Conservation (phyloP, 2,329 filamentous ascomycete genomes). For the Rutstroemia sp. region DNA sequence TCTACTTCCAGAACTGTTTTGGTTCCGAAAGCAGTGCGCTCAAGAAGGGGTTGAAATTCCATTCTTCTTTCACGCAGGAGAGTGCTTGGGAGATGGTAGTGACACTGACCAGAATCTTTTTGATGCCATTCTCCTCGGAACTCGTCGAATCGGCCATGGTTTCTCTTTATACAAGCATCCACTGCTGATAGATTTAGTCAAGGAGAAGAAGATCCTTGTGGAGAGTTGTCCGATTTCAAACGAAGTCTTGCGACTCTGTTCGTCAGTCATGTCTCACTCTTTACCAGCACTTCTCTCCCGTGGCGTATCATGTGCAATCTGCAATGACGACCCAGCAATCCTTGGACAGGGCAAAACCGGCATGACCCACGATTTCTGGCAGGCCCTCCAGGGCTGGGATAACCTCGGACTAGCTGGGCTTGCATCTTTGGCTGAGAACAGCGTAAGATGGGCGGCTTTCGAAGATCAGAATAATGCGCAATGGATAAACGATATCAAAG, state of each 20-base stretch:
- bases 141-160: slow-evolving; percentile 81
- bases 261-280: slow-evolving; percentile 69
- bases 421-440: slow-evolving; percentile 85
- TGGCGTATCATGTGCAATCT: slow-evolving; percentile 75
- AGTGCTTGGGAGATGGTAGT: slow-evolving; percentile 73
- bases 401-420: slow-evolving; percentile 84
- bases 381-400: slow-evolving; percentile 83
- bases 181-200: slow-evolving; percentile 78
- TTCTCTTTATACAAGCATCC: slow-evolving; percentile 90
- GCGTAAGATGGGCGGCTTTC: slow-evolving; percentile 81
- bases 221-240: slow-evolving; percentile 91
- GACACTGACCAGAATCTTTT: slow-evolving; percentile 75
- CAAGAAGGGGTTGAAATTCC: slow-evolving; percentile 74
- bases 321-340: slow-evolving; percentile 87
- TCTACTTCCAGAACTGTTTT: slow-evolving; percentile 78
- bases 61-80: slow-evolving; percentile 90
- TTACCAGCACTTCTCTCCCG: slow-evolving; percentile 77
- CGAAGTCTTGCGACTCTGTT: slow-evolving; percentile 73
- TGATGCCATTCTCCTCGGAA: slow-evolving; percentile 80
- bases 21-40: slow-evolving; percentile 82
- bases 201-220: slow-evolving; percentile 78
- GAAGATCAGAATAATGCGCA: slow-evolving; percentile 67
- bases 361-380: slow-evolving; percentile 92
- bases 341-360: slow-evolving; percentile 75
- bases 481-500: slow-evolving; percentile 66